phyloP scores from a whole-genome alignment of 2,329 filamentous ascomycete genomes.

The Talaromyces islandicus region DNA sequence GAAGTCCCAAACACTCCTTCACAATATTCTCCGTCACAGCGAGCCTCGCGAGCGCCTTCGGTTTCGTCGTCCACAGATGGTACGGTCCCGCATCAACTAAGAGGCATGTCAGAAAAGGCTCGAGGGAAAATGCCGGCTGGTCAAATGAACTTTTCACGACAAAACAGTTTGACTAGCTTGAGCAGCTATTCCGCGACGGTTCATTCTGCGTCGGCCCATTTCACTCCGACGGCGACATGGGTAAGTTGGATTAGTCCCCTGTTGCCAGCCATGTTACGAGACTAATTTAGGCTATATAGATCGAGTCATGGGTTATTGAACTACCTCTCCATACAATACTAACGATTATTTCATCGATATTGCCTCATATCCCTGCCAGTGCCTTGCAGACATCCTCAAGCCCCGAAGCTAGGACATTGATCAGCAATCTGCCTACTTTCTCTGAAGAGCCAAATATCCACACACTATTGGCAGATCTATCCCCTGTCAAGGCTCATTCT shows the following conservation, averaged over 20 bases:
- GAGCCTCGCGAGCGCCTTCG: constrained; percentile 60
- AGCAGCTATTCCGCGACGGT: constrained; percentile 57
- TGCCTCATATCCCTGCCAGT: constrained; percentile 44
- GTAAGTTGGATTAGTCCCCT: constrained; percentile 31
- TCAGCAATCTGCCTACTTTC: constrained; percentile 38
- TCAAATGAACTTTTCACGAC: constrained; percentile 73
- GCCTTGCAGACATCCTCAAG: constrained; percentile 37
- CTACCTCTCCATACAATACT: constrained; percentile 82
- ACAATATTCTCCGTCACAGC: constrained; percentile 50
- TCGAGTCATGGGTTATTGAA: constrained; percentile 90
- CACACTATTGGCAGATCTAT: constrained; percentile 63
- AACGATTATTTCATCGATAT: constrained; percentile 61
- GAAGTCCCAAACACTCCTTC: constrained; percentile 52
- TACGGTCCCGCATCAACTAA: constrained; percentile 71
- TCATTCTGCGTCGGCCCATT: constrained; percentile 50
- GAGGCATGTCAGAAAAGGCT: constrained; percentile 96
- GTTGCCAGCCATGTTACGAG: not conserved
- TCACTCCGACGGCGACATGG: constrained; percentile 75
- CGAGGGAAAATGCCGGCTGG: constrained; percentile 91
- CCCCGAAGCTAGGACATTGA: constrained; percentile 35
- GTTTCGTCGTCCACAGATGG: constrained; percentile 66
- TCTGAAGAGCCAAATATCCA: constrained; percentile 53
- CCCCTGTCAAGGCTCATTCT: constrained; percentile 70
- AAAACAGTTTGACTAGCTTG: constrained; percentile 82
- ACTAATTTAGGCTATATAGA: constrained; percentile 42